A percentile compares a stretch with the other conserved stretches of the same genome.
Conservation (phyloP, 345 rosid species). For the Brassica incana region DNA sequence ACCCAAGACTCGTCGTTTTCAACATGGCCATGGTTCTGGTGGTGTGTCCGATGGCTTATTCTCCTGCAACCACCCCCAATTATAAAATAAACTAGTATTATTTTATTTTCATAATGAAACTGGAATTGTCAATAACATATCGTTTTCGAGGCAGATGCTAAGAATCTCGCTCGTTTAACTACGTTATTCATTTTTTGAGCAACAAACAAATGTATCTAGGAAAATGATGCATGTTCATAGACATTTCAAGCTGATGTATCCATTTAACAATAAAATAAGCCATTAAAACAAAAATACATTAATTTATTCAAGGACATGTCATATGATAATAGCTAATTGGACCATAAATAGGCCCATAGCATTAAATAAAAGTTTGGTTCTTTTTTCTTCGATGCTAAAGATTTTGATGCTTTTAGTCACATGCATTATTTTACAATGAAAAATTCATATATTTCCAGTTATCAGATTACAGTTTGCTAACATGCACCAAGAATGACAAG, state of each 20-base stretch:
- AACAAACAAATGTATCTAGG: neutral
- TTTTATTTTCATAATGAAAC: neutral
- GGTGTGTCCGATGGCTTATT: conserved; percentile 87
- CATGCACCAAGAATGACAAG: conserved; percentile 12
- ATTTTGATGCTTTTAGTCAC: conserved; percentile 30
- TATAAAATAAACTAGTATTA: neutral
- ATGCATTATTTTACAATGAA: conserved; percentile 15
- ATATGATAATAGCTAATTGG: neutral
- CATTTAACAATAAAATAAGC: neutral
- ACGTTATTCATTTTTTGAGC: neutral
- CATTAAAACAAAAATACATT: neutral
- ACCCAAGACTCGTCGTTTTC: conserved; percentile 90
- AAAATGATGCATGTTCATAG: neutral
- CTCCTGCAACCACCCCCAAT: conserved; percentile 49
- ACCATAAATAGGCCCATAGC: conserved; percentile 29
- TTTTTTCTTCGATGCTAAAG: conserved; percentile 12
- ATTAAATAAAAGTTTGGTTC: conserved; percentile 15
- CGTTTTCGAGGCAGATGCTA: neutral
- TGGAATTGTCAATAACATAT: neutral
- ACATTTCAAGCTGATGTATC: conserved; percentile 1
- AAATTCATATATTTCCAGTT: neutral
- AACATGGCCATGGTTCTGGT: conserved; percentile 86
- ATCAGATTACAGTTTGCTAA: neutral
- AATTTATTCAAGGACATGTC: neutral
- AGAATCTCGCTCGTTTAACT: neutral